Percentiles rank a stretch among this genome's conserved stretches.
phyloP scores from a whole-genome alignment of 352 stramenopile species.

The Phytophthora colocasiae region DNA sequence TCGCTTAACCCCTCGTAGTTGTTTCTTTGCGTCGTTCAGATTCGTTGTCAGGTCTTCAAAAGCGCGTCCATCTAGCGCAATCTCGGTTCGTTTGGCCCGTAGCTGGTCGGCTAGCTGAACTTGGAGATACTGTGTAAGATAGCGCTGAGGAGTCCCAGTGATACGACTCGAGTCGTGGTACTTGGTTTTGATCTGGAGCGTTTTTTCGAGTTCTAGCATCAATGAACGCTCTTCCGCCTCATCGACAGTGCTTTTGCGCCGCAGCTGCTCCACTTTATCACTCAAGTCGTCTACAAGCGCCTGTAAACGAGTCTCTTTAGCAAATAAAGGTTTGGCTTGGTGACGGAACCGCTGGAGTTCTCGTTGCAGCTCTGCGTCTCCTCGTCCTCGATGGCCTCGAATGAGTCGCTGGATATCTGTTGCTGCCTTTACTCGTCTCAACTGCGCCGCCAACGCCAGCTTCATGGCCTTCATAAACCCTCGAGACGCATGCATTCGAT shows the following conservation, averaged over 20 bases:
- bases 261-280: slow-evolving; percentile 53
- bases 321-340: slow-evolving; percentile 77
- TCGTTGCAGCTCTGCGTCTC: slow-evolving; percentile 68
- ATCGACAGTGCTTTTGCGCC: slow-evolving; percentile 46
- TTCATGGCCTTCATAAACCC: slow-evolving; percentile 73
- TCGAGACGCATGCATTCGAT: slow-evolving; percentile 64
- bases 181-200: slow-evolving; percentile 85
- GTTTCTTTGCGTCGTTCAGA: slow-evolving; percentile 69
- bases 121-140: slow-evolving; percentile 93
- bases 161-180: slow-evolving; percentile 88
- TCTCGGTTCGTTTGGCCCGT: slow-evolving; percentile 68
- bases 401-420: slow-evolving; percentile 78
- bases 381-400: slow-evolving; percentile 82
- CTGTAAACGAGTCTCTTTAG: slow-evolving; percentile 56
- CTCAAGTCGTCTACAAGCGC: slow-evolving; percentile 53
- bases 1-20: slow-evolving; percentile 71
- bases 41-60: slow-evolving; percentile 68
- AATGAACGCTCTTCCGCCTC: slow-evolving; percentile 67
- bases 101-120: slow-evolving; percentile 90
- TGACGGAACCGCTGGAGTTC: slow-evolving; percentile 78
- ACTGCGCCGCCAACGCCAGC: slow-evolving; percentile 53
- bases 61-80: slow-evolving; percentile 59
- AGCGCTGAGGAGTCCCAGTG: slow-evolving; percentile 90
- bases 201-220: slow-evolving; percentile 80
- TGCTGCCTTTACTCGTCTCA: slow-evolving; percentile 49